A percentile compares a stretch with the other conserved stretches of the same genome.
phyloP scores from a whole-genome alignment of 2,329 filamentous ascomycete species.

The Chaetomium sp. region DNA sequence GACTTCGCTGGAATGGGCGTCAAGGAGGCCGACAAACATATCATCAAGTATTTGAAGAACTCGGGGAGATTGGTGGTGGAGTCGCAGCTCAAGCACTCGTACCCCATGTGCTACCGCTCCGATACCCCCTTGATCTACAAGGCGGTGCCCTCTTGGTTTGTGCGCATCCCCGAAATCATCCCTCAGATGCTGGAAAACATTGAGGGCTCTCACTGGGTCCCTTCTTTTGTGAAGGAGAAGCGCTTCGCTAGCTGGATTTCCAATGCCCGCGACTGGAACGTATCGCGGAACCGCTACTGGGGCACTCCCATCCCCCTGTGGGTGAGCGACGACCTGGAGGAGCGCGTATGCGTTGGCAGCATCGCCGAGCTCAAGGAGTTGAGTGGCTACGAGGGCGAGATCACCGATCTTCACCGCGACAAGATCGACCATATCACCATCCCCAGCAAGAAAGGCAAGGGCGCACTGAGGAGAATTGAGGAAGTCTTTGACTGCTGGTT shows the following conservation, averaged over 20 bases:
- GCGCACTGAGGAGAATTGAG: slow-evolving; percentile 74
- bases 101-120: slow-evolving; percentile 92
- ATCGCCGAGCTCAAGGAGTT: slow-evolving; percentile 80
- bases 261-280: slow-evolving; percentile 93
- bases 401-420: slow-evolving; percentile 87
- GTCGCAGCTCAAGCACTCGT: slow-evolving; percentile 85
- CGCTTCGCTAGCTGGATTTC: slow-evolving; percentile 90
- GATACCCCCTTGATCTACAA: slow-evolving; percentile 92
- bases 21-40: slow-evolving; percentile 88
- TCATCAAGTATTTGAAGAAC: slow-evolving; percentile 80
- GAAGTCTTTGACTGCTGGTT: slow-evolving; percentile 97
- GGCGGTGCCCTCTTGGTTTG: slow-evolving; percentile 92
- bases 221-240: slow-evolving; percentile 85
- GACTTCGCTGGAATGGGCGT: slow-evolving; percentile 88
- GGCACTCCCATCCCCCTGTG: slow-evolving; percentile 90
- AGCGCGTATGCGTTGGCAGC: slow-evolving; percentile 84
- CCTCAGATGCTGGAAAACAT: slow-evolving; percentile 91
- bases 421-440: slow-evolving; percentile 95
- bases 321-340: slow-evolving; percentile 86
- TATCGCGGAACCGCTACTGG: slow-evolving; percentile 93
- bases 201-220: slow-evolving; percentile 88
- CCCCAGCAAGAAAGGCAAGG: slow-evolving; percentile 84
- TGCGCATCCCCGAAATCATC: slow-evolving; percentile 80
- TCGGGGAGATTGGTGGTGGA: slow-evolving; percentile 78
- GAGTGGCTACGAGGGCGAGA: slow-evolving; percentile 80